phyloP scores from a whole-genome alignment of 2,329 filamentous ascomycete genomes.

The Pleurostoma richardsiae region DNA sequence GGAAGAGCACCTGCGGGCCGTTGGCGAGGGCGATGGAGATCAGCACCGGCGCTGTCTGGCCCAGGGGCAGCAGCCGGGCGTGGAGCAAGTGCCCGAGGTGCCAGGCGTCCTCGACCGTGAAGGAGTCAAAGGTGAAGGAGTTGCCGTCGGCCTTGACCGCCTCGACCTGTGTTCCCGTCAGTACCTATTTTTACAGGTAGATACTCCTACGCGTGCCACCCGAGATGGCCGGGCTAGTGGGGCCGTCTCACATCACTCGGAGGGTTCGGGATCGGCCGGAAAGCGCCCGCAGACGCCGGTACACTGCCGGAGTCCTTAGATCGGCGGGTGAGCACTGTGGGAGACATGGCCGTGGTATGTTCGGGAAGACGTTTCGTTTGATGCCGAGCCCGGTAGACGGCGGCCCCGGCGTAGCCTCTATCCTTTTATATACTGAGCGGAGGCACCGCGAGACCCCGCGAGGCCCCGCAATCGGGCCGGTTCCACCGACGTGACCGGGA shows the following conservation, averaged over 20 bases:
- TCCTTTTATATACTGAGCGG: too few relatives aligned
- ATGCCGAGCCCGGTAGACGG: too few relatives aligned
- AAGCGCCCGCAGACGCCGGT: too few relatives aligned
- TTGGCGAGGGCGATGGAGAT: slow-evolving; percentile 62
- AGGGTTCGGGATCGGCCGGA: slow-evolving; percentile 9
- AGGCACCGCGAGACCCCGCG: too few relatives aligned
- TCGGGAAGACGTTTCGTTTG: too few relatives aligned
- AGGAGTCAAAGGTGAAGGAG: slow-evolving; percentile 42
- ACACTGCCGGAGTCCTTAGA: too few relatives aligned
- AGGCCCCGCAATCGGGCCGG: too few relatives aligned
- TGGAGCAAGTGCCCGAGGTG: slow-evolving; percentile 60
- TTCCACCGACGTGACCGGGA: too few relatives aligned
- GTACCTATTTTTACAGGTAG: background rate
- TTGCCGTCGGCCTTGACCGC: slow-evolving; percentile 28
- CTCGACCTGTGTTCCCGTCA: slow-evolving; percentile 14
- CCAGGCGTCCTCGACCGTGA: slow-evolving; percentile 61
- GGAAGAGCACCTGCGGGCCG: slow-evolving; percentile 60
- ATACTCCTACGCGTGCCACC: background rate
- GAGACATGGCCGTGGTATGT: too few relatives aligned
- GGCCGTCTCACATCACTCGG: slow-evolving; percentile 10
- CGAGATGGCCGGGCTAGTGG: too few relatives aligned
- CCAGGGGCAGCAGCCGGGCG: slow-evolving; percentile 51
- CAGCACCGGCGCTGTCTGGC: slow-evolving; percentile 42
- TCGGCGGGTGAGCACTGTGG: too few relatives aligned
- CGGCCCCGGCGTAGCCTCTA: too few relatives aligned